phyloP scores from a whole-genome alignment of 2,329 filamentous ascomycete species.

The Passalora sequoiae region DNA sequence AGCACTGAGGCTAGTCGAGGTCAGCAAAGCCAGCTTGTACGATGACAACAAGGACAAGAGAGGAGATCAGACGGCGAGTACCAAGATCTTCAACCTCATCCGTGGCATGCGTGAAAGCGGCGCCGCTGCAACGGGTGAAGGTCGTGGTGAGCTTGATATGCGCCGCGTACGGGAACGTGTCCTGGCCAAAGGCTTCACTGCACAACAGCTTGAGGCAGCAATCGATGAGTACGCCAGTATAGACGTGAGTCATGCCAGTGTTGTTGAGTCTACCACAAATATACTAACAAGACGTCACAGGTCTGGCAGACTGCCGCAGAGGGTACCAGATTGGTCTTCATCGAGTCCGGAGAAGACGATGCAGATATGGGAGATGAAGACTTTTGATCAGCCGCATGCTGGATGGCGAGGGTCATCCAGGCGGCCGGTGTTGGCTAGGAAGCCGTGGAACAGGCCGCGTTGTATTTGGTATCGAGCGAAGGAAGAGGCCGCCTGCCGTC shows the following conservation, averaged over 20 bases:
- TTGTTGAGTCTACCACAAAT: not conserved
- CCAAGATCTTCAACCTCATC: slow-evolving; percentile 92
- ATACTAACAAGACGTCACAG: slow-evolving; percentile 36
- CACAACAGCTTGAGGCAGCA: slow-evolving; percentile 81
- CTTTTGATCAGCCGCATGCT: slow-evolving; percentile 18
- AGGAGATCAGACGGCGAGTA: slow-evolving; percentile 72
- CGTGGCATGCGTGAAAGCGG: slow-evolving; percentile 80
- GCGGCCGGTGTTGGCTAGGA: slow-evolving; percentile 14
- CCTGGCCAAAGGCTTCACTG: slow-evolving; percentile 92
- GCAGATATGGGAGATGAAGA: slow-evolving; percentile 33
- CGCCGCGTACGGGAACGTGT: slow-evolving; percentile 85
- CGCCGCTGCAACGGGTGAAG: slow-evolving; percentile 71
- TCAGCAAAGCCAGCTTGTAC: slow-evolving; percentile 86
- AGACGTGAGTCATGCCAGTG: slow-evolving; percentile 63
- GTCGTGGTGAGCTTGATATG: slow-evolving; percentile 74
- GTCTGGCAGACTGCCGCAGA: slow-evolving; percentile 54
- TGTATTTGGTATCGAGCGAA: slow-evolving; percentile 10
- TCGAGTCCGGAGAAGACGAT: slow-evolving; percentile 48
- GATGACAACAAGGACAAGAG: slow-evolving; percentile 57
- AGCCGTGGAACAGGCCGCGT: not conserved
- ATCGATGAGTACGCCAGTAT: slow-evolving; percentile 84
- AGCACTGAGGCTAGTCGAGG: slow-evolving; percentile 82
- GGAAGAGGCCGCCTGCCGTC: slow-evolving; percentile 20
- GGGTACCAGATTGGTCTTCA: slow-evolving; percentile 51
- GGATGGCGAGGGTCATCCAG: slow-evolving; percentile 3